Conservation (phyloP, 2,329 filamentous ascomycete species). For the Sarocladium kiliense region DNA sequence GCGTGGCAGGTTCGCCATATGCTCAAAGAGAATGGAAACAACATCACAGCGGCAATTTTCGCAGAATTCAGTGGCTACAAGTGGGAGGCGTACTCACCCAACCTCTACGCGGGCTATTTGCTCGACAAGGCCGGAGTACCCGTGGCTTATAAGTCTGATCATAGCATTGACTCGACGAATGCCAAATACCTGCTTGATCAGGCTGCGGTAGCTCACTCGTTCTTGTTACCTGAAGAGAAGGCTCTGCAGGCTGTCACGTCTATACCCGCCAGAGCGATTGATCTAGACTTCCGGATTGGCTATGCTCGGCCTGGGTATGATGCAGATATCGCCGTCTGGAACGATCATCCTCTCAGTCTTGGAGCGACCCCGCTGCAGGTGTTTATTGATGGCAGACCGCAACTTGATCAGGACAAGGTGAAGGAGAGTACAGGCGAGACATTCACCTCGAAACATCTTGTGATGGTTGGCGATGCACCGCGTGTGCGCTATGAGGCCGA, state of each 20-base stretch:
- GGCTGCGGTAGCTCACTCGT: slow-evolving; percentile 33
- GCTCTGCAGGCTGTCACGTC: slow-evolving; percentile 40
- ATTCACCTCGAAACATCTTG: neutral
- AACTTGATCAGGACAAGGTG: slow-evolving; percentile 26
- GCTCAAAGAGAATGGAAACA: slow-evolving; percentile 31
- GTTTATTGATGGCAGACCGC: slow-evolving; percentile 38
- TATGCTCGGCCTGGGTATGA: slow-evolving; percentile 25
- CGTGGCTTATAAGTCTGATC: slow-evolving; percentile 39
- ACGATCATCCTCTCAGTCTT: slow-evolving; percentile 38
- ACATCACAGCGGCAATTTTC: slow-evolving; percentile 38
- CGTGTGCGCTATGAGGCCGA: neutral
- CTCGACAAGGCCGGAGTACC: slow-evolving; percentile 33
- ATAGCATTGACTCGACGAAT: slow-evolving; percentile 20
- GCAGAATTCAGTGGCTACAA: slow-evolving; percentile 37
- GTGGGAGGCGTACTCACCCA: slow-evolving; percentile 34
- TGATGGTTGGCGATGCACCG: neutral
- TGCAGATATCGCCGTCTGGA: slow-evolving; percentile 31
- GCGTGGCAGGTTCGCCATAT: slow-evolving; percentile 30
- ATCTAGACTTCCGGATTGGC: slow-evolving; percentile 37
- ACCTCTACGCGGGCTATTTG: slow-evolving; percentile 32
- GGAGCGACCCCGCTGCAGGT: slow-evolving; percentile 42
- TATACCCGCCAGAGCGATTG: slow-evolving; percentile 37
- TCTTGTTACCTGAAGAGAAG: slow-evolving; percentile 32
- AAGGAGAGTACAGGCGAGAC: slow-evolving; percentile 26
- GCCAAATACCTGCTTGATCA: slow-evolving; percentile 38